Percentiles rank a stretch among this genome's conserved stretches.
Conservation (phyloP, 169 alveolate species). For the Eimeria zaria region DNA sequence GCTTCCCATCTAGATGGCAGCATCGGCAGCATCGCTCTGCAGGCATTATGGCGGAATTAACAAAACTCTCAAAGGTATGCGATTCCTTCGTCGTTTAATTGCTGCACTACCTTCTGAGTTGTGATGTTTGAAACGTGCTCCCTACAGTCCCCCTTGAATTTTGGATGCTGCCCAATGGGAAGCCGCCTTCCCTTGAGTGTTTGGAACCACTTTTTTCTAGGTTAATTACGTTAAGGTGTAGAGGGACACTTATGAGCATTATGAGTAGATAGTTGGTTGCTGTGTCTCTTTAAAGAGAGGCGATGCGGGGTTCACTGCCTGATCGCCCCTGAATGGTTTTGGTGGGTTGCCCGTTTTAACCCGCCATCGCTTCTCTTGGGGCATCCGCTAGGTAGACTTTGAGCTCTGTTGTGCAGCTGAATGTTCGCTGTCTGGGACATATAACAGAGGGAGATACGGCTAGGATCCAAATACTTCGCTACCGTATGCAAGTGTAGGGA, state of each 20-base stretch:
- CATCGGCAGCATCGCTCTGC: conserved; percentile 25
- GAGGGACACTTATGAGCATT: too few relatives aligned
- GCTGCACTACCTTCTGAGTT: neutral
- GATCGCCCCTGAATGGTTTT: neutral
- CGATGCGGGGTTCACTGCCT: neutral
- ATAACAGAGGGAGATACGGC: neutral
- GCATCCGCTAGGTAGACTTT: neutral
- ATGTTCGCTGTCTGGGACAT: neutral
- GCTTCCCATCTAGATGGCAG: neutral
- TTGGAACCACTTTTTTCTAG: neutral
- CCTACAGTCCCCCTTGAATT: neutral
- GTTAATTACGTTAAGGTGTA: too few relatives aligned
- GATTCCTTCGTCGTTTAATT: neutral
- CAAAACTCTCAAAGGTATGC: neutral
- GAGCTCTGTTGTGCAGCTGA: neutral
- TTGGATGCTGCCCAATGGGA: neutral
- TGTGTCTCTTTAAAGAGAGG: neutral
- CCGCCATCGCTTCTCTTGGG: neutral
- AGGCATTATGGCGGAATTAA: neutral
- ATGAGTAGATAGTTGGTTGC: too few relatives aligned
- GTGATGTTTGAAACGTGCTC: neutral
- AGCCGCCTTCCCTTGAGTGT: neutral
- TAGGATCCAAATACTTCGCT: neutral
- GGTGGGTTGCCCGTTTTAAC: neutral
- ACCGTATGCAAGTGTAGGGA: neutral